A percentile compares a stretch with the other conserved stretches of the same genome.
Conservation (phyloP, 148 eudicot species). For the Heliamphora exappendiculata region DNA sequence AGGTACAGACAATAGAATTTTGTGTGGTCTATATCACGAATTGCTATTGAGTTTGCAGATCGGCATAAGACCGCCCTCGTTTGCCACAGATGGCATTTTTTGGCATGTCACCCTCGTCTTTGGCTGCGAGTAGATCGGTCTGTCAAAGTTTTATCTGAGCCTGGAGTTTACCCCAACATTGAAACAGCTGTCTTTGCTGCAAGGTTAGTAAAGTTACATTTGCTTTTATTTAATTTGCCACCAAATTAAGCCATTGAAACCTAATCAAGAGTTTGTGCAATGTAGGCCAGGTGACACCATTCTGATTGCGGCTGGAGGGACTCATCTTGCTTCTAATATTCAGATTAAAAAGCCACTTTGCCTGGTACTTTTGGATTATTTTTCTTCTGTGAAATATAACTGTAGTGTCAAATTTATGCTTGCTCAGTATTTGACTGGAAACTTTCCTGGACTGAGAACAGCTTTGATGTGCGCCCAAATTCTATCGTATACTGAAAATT, state of each 20-base stretch:
- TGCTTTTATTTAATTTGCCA: not conserved
- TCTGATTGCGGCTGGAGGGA: slow-evolving; percentile 82
- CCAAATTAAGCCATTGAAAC: not conserved
- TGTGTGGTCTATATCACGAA: slow-evolving; percentile 34
- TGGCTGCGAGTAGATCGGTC: slow-evolving; percentile 90
- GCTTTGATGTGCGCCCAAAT: not conserved
- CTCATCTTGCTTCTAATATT: slow-evolving; percentile 70
- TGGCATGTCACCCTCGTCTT: slow-evolving; percentile 93
- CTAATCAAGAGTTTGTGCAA: slow-evolving; percentile 16
- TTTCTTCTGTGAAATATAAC: not conserved
- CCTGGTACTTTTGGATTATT: slow-evolving; percentile 49
- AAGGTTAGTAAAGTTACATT: slow-evolving; percentile 38
- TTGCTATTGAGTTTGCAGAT: slow-evolving; percentile 91
- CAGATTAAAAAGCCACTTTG: slow-evolving; percentile 86
- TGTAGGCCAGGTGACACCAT: slow-evolving; percentile 95
- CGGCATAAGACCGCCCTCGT: slow-evolving; percentile 99
- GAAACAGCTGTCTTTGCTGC: slow-evolving; percentile 88
- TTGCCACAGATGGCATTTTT: slow-evolving; percentile 99
- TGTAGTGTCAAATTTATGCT: not conserved
- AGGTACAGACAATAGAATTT: not conserved
- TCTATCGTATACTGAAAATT: not conserved
- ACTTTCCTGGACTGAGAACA: not conserved
- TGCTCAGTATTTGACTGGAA: not conserved
- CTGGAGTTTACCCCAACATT: slow-evolving; percentile 67
- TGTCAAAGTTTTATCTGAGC: slow-evolving; percentile 45